These are phyloP conservation scores for Marvania coccoides DNA, from an alignment of 139 green algal species.

Conservation along the genomic window DNA sequence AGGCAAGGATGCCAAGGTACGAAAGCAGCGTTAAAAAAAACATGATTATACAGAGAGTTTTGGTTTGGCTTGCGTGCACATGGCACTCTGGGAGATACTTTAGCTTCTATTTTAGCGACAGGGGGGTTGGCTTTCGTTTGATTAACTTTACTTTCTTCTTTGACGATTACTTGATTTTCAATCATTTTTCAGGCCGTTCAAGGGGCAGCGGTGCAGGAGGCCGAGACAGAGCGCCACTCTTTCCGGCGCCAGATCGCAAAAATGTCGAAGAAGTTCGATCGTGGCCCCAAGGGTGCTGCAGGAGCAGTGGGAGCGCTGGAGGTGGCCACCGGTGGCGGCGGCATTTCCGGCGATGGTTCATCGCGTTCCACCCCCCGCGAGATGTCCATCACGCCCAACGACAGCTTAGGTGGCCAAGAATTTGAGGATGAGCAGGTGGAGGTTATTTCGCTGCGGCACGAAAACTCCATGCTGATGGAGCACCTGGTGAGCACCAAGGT, in stretches of 20 bases:
- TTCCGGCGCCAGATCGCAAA: conserved; percentile 21
- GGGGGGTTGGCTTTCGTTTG: no score
- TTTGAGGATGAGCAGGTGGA: conserved; percentile 8
- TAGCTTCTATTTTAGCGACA: no score
- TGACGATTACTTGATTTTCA: no score
- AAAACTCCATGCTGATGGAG: conserved; percentile 52
- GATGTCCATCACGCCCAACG: neutral
- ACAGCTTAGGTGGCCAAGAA: neutral
- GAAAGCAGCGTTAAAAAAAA: no score
- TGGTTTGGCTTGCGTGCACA: no score
- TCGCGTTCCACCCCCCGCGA: neutral
- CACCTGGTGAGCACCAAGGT: conserved; percentile 50
- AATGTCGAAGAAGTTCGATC: conserved; percentile 16
- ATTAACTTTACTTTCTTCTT: no score
- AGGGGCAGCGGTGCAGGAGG: no score
- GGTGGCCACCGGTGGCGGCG: neutral
- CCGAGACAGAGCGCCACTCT: conserved; percentile 13
- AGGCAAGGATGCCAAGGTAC: no score
- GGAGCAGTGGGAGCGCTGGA: neutral
- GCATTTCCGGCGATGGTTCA: neutral
- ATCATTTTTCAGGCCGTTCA: no score
- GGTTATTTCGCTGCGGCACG: conserved; percentile 25
- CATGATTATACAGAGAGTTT: no score
- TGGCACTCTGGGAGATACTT: no score
- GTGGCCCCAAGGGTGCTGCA: neutral